Evolutionary conservation across 2,329 filamentous ascomycete genomes (phyloP), one percentile per base, ranked within the genome.

Genomic region (Rasamsonia emersonii): DNA sequence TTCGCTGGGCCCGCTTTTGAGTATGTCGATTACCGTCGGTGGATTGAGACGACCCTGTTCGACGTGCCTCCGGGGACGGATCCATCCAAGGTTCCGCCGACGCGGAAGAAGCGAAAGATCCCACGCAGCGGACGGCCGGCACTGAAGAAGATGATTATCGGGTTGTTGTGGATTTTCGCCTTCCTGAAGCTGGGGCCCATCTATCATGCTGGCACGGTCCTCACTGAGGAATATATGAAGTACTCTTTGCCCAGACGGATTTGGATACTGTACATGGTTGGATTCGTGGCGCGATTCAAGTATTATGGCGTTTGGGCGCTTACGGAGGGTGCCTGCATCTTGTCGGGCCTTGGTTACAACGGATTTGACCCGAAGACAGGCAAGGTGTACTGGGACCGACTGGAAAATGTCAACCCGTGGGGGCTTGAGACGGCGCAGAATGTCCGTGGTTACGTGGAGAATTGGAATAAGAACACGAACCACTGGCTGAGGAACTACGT

Each of bases 401-500:
- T 96, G 11, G 81, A 85, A 46, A 98, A 98, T 52, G 85, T 98
- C 45, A 78, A 83, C 44, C 82, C 91, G 0, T 80, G 78, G 71
- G 77, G 75, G 2, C 83, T 98, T 17, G 91, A 98, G 62, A 70
- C 77, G 1, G 91, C 89, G 1, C 88, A 95, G 61, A 98, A 96
- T 56, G 83, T 84, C n/a, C 79, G 89, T 33, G 86, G 77, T 2
- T 96, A 91, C 49, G 71, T 98, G 3, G 89, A 80, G 29, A 82
- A 77, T 50, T 98, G 91, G 91, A 98, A 98, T 59, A 94, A 95
- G 66, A 96, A 96, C 61, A 98, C 91, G 9, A 98, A 95, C 58
- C 77, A 85, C 50, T 98, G 91, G 91, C 67, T 98, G 39, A 77
- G 88, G 28, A 94, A 96, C 59, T 98, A 95, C 53, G 72, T 98